These are phyloP conservation scores for Elaphomyces granulatus DNA, from an alignment of 495 filamentous ascomycete genomes.

Conservation along the genomic window DNA sequence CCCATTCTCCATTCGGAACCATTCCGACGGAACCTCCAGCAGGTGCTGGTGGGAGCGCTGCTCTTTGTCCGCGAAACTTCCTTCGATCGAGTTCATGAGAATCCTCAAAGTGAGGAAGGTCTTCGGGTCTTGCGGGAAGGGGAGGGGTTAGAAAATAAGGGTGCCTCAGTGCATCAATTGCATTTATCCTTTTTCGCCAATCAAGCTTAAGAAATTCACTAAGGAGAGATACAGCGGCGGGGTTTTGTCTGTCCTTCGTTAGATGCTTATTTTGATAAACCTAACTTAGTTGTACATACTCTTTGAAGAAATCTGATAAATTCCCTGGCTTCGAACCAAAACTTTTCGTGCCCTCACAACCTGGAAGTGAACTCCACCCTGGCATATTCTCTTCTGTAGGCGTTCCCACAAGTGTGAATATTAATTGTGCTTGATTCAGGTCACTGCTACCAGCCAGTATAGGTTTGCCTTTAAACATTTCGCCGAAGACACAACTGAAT, in stretches of 20 bases:
- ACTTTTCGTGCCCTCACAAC: conserved; percentile 57
- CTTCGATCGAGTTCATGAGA: conserved; percentile 91
- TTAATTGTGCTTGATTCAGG: conserved; percentile 73
- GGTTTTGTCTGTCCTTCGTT: conserved; percentile 26
- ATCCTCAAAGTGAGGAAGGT: conserved; percentile 80
- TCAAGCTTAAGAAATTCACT: conserved; percentile 76
- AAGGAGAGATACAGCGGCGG: conserved; percentile 61
- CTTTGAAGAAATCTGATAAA: conserved; percentile 55
- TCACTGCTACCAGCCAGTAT: conserved; percentile 87
- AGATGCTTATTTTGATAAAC: too few species aligned
- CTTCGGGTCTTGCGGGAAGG: conserved; percentile 62
- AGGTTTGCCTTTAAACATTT: conserved; percentile 92
- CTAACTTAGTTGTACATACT: conserved; percentile 40
- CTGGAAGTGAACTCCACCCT: conserved; percentile 68
- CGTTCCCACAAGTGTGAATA: conserved; percentile 86
- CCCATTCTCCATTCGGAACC: conserved; percentile 49
- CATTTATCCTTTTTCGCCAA: conserved; percentile 77
- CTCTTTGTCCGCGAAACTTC: conserved; percentile 68
- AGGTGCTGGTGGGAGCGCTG: conserved; percentile 71
- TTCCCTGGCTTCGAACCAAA: conserved; percentile 51
- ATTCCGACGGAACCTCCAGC: conserved; percentile 77
- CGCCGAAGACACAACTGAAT: conserved; percentile 80
- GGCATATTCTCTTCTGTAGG: conserved; percentile 91
- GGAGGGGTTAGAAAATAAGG: conserved; percentile 75
- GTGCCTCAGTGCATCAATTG: conserved; percentile 85